These are phyloP conservation scores for Nannochloris sp. DNA, from an alignment of 139 green algal genomes.

Conservation along the genomic window DNA sequence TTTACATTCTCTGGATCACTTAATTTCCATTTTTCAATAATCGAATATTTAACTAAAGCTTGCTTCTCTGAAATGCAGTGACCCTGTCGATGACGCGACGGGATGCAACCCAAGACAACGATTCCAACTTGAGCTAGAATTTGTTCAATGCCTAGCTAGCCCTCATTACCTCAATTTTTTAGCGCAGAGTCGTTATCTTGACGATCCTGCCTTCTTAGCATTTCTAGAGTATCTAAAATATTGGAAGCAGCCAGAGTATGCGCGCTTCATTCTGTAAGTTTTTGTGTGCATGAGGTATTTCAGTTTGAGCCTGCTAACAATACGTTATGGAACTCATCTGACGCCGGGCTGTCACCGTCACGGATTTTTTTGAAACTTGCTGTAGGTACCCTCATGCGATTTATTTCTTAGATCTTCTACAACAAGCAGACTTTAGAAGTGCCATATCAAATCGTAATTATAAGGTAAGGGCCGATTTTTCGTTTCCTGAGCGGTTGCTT, in stretches of 20 bases:
- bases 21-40: no score
- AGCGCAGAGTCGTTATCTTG: slow-evolving; percentile 74
- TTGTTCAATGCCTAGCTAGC: slow-evolving; percentile 86
- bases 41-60: neutral
- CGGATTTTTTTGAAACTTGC: no score
- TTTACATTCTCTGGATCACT: no score
- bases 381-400: slow-evolving; percentile 79
- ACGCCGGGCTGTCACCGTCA: no score
- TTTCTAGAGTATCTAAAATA: slow-evolving; percentile 94
- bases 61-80: neutral
- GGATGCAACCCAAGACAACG: no score
- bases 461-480: slow-evolving; percentile 24
- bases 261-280: slow-evolving; percentile 64
- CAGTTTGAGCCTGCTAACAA: no score
- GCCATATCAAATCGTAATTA: slow-evolving; percentile 47
- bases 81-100: no score
- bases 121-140: slow-evolving; percentile 89
- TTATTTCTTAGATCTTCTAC: slow-evolving; percentile 75
- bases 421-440: slow-evolving; percentile 63
- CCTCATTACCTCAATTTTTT: slow-evolving; percentile 91
- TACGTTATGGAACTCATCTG: no score
- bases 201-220: slow-evolving; percentile 70
- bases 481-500: neutral
- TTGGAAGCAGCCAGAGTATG: slow-evolving; percentile 80
- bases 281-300: no score